Percentiles rank a stretch among this genome's conserved stretches.
Conservation (phyloP, 2,329 filamentous ascomycete genomes). For the Fusarium beomiforme region DNA sequence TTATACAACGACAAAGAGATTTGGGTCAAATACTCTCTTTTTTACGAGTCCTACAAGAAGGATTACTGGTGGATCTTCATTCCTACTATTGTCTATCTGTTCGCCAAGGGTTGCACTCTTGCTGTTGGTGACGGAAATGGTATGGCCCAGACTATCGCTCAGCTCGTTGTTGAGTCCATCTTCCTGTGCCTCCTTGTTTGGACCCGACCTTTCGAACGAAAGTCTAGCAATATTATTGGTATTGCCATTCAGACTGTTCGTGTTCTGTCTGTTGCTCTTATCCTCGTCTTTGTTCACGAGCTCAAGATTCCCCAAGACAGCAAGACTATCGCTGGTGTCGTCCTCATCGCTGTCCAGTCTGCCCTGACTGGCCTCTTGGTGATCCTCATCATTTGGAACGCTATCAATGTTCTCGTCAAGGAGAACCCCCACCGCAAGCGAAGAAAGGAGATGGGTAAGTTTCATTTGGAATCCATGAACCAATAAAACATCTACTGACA, state of each 20-base stretch:
- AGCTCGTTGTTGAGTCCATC: slow-evolving; percentile 82
- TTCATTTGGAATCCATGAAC: background rate
- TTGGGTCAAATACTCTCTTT: slow-evolving; percentile 96
- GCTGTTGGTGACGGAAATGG: slow-evolving; percentile 88
- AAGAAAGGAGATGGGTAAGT: slow-evolving; percentile 88
- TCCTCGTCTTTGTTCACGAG: slow-evolving; percentile 93
- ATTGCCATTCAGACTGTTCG: slow-evolving; percentile 90
- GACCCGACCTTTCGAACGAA: slow-evolving; percentile 86
- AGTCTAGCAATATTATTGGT: slow-evolving; percentile 91
- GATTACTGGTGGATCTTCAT: slow-evolving; percentile 98
- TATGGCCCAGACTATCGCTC: slow-evolving; percentile 79
- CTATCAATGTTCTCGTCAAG: slow-evolving; percentile 82
- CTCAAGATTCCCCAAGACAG: slow-evolving; percentile 90
- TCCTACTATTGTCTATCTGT: slow-evolving; percentile 88
- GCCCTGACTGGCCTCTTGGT: slow-evolving; percentile 83
- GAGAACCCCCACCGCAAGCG: slow-evolving; percentile 91
- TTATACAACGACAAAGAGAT: slow-evolving; percentile 90
- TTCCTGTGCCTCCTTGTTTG: slow-evolving; percentile 85
- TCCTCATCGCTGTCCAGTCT: slow-evolving; percentile 90
- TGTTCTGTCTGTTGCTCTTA: slow-evolving; percentile 86
- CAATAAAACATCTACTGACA: slow-evolving; percentile 37
- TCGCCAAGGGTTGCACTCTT: slow-evolving; percentile 86
- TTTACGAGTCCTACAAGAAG: slow-evolving; percentile 96
- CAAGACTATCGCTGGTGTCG: slow-evolving; percentile 93
- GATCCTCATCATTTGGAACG: slow-evolving; percentile 89